Evolutionary conservation across 805 yeast genomes (phyloP).

Genomic region (Starmerella asiatica): DNA sequence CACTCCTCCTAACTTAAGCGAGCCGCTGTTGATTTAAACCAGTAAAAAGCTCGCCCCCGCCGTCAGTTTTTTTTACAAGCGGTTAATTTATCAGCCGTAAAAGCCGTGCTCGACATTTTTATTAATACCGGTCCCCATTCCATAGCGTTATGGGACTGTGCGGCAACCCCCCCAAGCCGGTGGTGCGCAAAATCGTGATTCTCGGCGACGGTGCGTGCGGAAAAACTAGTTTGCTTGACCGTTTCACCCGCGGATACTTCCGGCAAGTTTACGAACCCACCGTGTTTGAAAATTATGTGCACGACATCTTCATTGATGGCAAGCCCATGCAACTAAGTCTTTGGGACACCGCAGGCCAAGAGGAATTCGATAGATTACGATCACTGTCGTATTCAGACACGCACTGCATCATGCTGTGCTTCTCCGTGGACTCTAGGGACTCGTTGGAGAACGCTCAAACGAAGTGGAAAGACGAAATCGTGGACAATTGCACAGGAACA

Average conservation of each 20-base stretch:
- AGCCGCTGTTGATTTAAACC: no score
- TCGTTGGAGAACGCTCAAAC: slow-evolving; percentile 89
- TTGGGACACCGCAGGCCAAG: slow-evolving; percentile 99
- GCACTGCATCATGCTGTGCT: slow-evolving; percentile 92
- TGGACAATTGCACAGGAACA: slow-evolving; percentile 95
- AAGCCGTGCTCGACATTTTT: no score
- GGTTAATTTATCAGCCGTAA: no score
- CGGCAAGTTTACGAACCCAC: slow-evolving; percentile 98
- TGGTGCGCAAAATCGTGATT: slow-evolving; percentile 84
- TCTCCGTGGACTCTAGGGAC: slow-evolving; percentile 85
- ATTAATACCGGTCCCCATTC: neutral
- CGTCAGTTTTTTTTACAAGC: no score
- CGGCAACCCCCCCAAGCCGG: slow-evolving; percentile 31
- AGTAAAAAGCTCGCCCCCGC: no score
- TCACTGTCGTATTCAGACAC: slow-evolving; percentile 90
- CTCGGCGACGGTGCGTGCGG: slow-evolving; percentile 99
- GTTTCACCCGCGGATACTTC: slow-evolving; percentile 92
- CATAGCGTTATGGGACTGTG: slow-evolving; percentile 27
- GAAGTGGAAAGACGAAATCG: slow-evolving; percentile 94
- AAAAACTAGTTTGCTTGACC: slow-evolving; percentile 85
- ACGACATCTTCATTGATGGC: slow-evolving; percentile 90
- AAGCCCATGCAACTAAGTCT: slow-evolving; percentile 81
- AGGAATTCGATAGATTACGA: slow-evolving; percentile 88
- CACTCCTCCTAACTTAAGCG: no score
- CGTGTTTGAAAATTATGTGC: slow-evolving; percentile 92